Percentiles rank a stretch among this genome's conserved stretches.
These are phyloP conservation scores for Tulasnella sp. DNA, from an alignment of 768 basidiomycete genomes.

Conservation along the genomic window DNA sequence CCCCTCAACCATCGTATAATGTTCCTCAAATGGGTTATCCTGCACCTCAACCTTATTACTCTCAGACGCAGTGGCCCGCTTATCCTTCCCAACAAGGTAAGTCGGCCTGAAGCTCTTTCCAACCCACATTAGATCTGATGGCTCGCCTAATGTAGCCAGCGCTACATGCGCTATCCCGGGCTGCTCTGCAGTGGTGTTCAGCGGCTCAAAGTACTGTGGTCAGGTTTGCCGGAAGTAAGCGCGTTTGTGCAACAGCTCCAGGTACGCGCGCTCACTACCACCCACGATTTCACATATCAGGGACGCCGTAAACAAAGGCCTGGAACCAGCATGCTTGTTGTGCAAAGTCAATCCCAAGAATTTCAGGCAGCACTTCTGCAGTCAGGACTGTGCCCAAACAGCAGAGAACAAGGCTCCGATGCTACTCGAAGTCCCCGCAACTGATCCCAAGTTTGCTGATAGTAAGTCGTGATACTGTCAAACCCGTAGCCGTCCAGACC, in stretches of 20 bases:
- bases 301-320: conserved; percentile 6
- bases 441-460: conserved; percentile 17
- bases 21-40: neutral
- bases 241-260: neutral
- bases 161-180: neutral
- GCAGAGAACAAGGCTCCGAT: neutral
- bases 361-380: conserved; percentile 10
- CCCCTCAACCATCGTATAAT: neutral
- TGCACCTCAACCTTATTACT: neutral
- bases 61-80: neutral
- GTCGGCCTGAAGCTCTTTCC: neutral
- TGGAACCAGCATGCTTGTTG: conserved; percentile 15
- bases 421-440: conserved; percentile 4
- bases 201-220: neutral
- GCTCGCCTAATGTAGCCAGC: neutral
- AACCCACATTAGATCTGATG: neutral
- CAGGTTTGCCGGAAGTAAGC: conserved; percentile 1
- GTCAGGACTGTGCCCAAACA: neutral
- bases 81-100: neutral
- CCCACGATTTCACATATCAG: neutral
- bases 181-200: neutral
- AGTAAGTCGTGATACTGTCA: neutral
- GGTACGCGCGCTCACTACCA: too few relatives aligned
- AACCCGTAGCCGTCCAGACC: neutral
- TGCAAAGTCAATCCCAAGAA: conserved; percentile 16